Percentiles rank a stretch among this genome's conserved stretches.
These are phyloP conservation scores for Ilyonectria destructans DNA, from an alignment of 2,329 filamentous ascomycete species.

Conservation along the genomic window DNA sequence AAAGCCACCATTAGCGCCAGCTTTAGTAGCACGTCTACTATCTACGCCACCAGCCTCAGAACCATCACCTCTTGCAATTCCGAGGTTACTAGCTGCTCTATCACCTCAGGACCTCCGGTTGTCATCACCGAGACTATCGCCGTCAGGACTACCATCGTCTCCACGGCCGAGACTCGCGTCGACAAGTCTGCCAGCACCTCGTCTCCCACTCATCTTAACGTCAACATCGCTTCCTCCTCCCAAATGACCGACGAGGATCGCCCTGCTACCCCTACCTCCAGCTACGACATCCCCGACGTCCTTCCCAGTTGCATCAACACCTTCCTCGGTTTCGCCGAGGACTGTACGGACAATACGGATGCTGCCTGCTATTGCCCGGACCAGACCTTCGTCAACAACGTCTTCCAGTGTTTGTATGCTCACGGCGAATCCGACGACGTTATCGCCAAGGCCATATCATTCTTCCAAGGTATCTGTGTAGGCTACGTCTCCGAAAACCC, in stretches of 20 bases:
- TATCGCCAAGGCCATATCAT: constrained; percentile 81
- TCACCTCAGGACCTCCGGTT: constrained; percentile 47
- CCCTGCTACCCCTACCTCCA: constrained; percentile 40
- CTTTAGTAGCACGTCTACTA: constrained; percentile 49
- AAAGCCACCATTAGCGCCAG: constrained; percentile 51
- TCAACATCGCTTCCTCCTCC: too few relatives aligned
- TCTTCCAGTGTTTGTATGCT: constrained; percentile 86
- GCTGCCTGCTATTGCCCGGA: constrained; percentile 89
- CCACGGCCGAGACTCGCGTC: constrained; percentile 44
- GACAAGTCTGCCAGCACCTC: constrained; percentile 26
- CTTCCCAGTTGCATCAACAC: constrained; percentile 94
- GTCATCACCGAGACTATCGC: constrained; percentile 47
- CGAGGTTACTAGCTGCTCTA: constrained; percentile 65
- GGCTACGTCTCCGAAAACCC: constrained; percentile 83
- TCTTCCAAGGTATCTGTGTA: constrained; percentile 94
- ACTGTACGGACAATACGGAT: constrained; percentile 90
- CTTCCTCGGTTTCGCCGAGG: constrained; percentile 79
- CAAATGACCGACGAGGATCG: too few relatives aligned
- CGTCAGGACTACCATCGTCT: constrained; percentile 45
- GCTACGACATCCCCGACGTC: constrained; percentile 70
- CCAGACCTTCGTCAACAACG: constrained; percentile 80
- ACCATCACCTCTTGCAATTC: constrained; percentile 57
- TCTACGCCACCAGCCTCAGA: constrained; percentile 52
- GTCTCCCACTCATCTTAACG: too few relatives aligned
- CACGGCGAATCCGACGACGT: constrained; percentile 79